Percentiles rank a stretch among this genome's conserved stretches.
Evolutionary conservation across 192 early-diverging fungal species (phyloP).

Genomic region (Podila clonocystis): DNA sequence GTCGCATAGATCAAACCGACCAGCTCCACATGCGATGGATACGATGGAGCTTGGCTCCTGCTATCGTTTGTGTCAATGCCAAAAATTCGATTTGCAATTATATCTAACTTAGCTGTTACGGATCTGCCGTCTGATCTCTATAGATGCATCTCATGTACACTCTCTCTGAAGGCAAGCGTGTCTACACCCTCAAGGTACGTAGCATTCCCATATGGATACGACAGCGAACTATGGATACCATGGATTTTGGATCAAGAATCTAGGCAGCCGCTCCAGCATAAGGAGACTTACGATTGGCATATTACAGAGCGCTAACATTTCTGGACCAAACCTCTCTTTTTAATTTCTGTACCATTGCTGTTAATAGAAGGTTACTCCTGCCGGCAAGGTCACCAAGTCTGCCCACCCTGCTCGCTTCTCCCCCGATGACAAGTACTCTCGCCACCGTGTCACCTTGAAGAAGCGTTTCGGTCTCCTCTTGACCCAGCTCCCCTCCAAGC

Average conservation of each 20-base stretch:
- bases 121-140: background rate
- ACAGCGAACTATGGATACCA: background rate
- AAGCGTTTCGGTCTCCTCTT: constrained; percentile 90
- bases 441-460: constrained; percentile 97
- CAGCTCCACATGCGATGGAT: too few species aligned
- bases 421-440: constrained; percentile 98
- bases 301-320: too few species aligned
- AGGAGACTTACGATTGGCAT: too few species aligned
- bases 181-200: constrained; percentile 94
- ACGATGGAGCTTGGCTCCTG: too few species aligned
- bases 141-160: constrained; percentile 97
- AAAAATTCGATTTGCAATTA: background rate
- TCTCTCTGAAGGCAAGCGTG: constrained; percentile 83
- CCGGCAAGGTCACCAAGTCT: constrained; percentile 90
- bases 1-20: too few species aligned
- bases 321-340: background rate
- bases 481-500: constrained; percentile 66
- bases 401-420: constrained; percentile 99
- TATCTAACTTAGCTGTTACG: background rate
- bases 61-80: too few species aligned
- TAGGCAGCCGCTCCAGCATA: background rate
- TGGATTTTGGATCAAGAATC: background rate
- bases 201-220: background rate
- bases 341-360: background rate
- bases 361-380: constrained; percentile 80